Conservation (phyloP, 2,329 filamentous ascomycete genomes). For the Arachnomyces sp. region DNA sequence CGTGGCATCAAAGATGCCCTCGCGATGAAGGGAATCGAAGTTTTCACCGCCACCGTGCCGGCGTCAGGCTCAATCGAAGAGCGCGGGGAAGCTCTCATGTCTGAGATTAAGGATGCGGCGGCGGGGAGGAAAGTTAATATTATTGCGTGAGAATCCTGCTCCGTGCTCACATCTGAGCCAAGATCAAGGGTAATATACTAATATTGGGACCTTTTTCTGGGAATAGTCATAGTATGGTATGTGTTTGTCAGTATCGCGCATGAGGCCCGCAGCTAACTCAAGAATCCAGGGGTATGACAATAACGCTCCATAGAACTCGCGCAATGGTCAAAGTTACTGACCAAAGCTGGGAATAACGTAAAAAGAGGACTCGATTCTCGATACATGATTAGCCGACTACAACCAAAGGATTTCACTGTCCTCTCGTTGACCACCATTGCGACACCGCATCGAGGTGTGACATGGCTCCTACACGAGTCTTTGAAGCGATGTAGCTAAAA, state of each 20-base stretch:
- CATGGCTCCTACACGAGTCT: neutral
- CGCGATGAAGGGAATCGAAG: slow-evolving; percentile 47
- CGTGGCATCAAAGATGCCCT: slow-evolving; percentile 54
- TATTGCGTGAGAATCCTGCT: slow-evolving; percentile 54
- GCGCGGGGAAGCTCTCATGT: slow-evolving; percentile 46
- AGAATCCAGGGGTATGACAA: slow-evolving; percentile 22
- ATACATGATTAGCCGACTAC: slow-evolving; percentile 54
- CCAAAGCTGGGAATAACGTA: neutral
- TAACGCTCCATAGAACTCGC: neutral
- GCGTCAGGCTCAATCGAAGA: slow-evolving; percentile 52
- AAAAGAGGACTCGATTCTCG: slow-evolving; percentile 53
- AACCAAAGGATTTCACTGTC: slow-evolving; percentile 62
- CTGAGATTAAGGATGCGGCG: slow-evolving; percentile 46
- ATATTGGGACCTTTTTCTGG: slow-evolving; percentile 4
- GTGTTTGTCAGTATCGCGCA: slow-evolving; percentile 2
- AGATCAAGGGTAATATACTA: too few relatives aligned
- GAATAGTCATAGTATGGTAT: slow-evolving; percentile 41
- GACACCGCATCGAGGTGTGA: slow-evolving; percentile 48
- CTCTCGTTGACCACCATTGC: slow-evolving; percentile 58
- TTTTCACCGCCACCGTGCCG: slow-evolving; percentile 54
- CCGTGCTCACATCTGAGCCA: too few relatives aligned
- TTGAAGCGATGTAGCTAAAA: slow-evolving; percentile 9
- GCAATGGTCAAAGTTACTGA: slow-evolving; percentile 26
- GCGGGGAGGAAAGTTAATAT: slow-evolving; percentile 54
- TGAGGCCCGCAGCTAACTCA: slow-evolving; percentile 4